Evolutionary conservation across 306 rosid species (phyloP), one percentile per base, ranked within the genome.

Genomic region (Benincasa hispida): DNA sequence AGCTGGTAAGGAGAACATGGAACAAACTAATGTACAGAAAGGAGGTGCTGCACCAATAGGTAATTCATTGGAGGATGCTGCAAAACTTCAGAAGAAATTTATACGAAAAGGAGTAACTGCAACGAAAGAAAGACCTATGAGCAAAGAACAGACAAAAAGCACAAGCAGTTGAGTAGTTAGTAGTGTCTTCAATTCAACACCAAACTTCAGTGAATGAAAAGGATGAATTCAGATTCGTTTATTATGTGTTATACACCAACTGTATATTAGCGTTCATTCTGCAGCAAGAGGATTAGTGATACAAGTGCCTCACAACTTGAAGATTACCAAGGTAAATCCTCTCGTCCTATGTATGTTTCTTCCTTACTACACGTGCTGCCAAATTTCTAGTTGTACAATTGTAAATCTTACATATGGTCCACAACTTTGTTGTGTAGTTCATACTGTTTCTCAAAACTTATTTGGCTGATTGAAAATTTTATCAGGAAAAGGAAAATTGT

Each of bases 151-250:
- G 80, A 56, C 82, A 53, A 89, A 84, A 82, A 89, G 78, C 81
- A 76, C 83, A 45, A 78, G 86, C 83, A 70, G 80, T 30, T 76
- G 81, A 80, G 84, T 74, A 78, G 78, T 56, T 45, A 42, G 78
- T 47, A 80, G 79, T 72, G 61, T 80, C 76, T 76, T 86, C 62
- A 70, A 83, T 76, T 86, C 62, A 70, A 83, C 82, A 83, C 84
- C 81, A 93, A 87, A 86, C 80, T 77, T 82, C 83, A 83, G 94
- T 91, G 75, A 88, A 91, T 83, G 90, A 83, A 72, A 93, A 88
- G 81, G 92, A 89, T 57, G 87, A 77, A 76, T 67, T 85, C 74
- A 82, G 87, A 79, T 67, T 74, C 78, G 57, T 42, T 12, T 22
- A 68, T 42, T 41, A 13, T 42, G 55, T 41, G 75, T 69, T 45